Percentiles rank a stretch among this genome's conserved stretches.
These are phyloP conservation scores for Sporisorium graminicola DNA, from an alignment of 1,284 basidiomycete species.

Conservation along the genomic window DNA sequence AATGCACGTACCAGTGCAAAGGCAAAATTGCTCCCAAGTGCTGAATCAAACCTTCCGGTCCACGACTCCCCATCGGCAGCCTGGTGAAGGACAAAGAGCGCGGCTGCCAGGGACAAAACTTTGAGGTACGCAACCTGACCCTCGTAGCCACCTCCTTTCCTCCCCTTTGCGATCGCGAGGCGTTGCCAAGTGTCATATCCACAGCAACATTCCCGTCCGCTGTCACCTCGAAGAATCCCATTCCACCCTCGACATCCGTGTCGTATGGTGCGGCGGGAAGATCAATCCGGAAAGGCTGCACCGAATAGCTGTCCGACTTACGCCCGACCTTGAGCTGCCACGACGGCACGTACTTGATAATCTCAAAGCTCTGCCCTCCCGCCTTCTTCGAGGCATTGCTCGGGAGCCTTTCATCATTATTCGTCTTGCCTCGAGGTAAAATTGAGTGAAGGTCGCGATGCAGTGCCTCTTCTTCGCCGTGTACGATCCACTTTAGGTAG, in stretches of 20 bases:
- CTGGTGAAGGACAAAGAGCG: background rate
- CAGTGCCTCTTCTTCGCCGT: constrained; percentile 30
- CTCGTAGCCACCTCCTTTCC: constrained; percentile 7
- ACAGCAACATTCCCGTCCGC: constrained; percentile 28
- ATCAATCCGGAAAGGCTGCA: constrained; percentile 39
- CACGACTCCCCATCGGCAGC: constrained; percentile 20
- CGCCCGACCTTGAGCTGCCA: constrained; percentile 34
- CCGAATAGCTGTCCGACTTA: background rate
- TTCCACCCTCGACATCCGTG: background rate
- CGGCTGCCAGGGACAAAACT: constrained; percentile 20
- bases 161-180: background rate
- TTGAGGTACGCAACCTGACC: constrained; percentile 20
- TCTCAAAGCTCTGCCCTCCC: constrained; percentile 29
- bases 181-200: constrained; percentile 24
- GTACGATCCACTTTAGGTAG: constrained; percentile 47
- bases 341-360: constrained; percentile 27
- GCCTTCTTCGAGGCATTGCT: background rate
- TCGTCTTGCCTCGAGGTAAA: background rate
- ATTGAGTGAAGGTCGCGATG: constrained; percentile 1
- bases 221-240: constrained; percentile 24
- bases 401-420: background rate
- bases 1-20: constrained; percentile 50
- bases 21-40: constrained; percentile 34
- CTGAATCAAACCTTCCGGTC: constrained; percentile 40
- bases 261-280: constrained; percentile 8